These are phyloP conservation scores for Ceratocystis harringtonii DNA, from an alignment of 2,329 filamentous ascomycete species.

Conservation along the genomic window DNA sequence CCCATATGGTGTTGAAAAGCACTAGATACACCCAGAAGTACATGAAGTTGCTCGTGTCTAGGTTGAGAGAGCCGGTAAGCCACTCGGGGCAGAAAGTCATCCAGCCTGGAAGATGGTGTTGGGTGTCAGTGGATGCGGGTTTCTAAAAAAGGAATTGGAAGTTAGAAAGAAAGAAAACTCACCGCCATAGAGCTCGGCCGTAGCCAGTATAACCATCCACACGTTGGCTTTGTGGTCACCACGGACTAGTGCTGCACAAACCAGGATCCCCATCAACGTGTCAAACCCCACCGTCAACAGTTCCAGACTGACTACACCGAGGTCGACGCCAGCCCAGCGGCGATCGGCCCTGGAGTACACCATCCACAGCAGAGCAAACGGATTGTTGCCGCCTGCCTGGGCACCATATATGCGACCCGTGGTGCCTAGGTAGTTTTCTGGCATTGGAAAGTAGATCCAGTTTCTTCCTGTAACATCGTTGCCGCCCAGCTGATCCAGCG, in stretches of 20 bases:
- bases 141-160: background rate
- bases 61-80: conserved; percentile 45
- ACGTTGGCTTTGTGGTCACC: conserved; percentile 40
- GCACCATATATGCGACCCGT: conserved; percentile 38
- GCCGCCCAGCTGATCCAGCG: conserved; percentile 12
- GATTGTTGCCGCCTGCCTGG: conserved; percentile 39
- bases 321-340: conserved; percentile 48
- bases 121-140: background rate
- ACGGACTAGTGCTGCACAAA: conserved; percentile 45
- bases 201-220: conserved; percentile 50
- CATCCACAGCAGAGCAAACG: conserved; percentile 50
- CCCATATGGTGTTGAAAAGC: conserved; percentile 57
- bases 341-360: conserved; percentile 50
- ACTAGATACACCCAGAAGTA: conserved; percentile 52
- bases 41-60: conserved; percentile 53
- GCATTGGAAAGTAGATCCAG: conserved; percentile 31
- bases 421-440: conserved; percentile 37
- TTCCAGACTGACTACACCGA: conserved; percentile 50
- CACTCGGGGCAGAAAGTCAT: conserved; percentile 60
- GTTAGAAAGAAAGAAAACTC: conserved; percentile 19
- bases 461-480: conserved; percentile 12
- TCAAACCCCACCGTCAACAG: conserved; percentile 49
- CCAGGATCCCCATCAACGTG: conserved; percentile 42
- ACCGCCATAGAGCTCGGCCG: conserved; percentile 52
- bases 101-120: conserved; percentile 34